phyloP scores from a whole-genome alignment of 2,329 filamentous ascomycete genomes.

The Drechmeria coniospora region DNA sequence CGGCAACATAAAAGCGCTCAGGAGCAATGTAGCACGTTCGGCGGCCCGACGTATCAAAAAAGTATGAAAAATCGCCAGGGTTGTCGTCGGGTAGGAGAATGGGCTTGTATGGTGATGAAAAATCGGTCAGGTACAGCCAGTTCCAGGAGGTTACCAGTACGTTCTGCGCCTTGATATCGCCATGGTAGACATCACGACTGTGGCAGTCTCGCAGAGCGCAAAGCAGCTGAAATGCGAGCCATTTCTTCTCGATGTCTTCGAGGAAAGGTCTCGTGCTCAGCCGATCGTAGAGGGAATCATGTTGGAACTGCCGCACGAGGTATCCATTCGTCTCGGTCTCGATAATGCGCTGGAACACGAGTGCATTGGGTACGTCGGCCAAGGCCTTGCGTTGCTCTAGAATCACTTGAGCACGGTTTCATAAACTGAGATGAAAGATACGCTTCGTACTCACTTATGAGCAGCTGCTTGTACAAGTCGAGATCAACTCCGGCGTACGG shows the following conservation, averaged over 20 bases:
- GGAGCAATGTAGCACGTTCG: slow-evolving; percentile 92
- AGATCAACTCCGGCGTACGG: slow-evolving; percentile 72
- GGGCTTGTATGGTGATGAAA: slow-evolving; percentile 89
- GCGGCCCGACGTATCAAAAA: slow-evolving; percentile 83
- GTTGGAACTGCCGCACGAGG: slow-evolving; percentile 84
- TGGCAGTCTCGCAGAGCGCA: slow-evolving; percentile 90
- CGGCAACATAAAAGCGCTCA: slow-evolving; percentile 69
- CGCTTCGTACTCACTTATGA: slow-evolving; percentile 43
- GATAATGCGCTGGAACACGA: slow-evolving; percentile 78
- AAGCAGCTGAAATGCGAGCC: slow-evolving; percentile 89
- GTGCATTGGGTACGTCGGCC: slow-evolving; percentile 73
- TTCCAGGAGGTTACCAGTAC: slow-evolving; percentile 97
- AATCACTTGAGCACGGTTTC: slow-evolving; percentile 1
- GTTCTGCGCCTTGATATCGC: slow-evolving; percentile 98
- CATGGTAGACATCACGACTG: slow-evolving; percentile 76
- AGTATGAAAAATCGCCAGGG: slow-evolving; percentile 93
- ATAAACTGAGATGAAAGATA: neutral
- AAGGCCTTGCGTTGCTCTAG: slow-evolving; percentile 66
- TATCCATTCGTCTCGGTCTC: slow-evolving; percentile 88
- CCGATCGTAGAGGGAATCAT: slow-evolving; percentile 93
- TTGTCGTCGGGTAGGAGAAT: slow-evolving; percentile 91
- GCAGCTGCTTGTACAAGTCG: slow-evolving; percentile 59
- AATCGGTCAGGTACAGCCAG: slow-evolving; percentile 96
- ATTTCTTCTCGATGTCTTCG: slow-evolving; percentile 97
- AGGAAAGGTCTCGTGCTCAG: slow-evolving; percentile 92